Percentiles rank a stretch among this genome's conserved stretches.
Evolutionary conservation across 768 basidiomycete species (phyloP).

Genomic region (Mycena alexandri): DNA sequence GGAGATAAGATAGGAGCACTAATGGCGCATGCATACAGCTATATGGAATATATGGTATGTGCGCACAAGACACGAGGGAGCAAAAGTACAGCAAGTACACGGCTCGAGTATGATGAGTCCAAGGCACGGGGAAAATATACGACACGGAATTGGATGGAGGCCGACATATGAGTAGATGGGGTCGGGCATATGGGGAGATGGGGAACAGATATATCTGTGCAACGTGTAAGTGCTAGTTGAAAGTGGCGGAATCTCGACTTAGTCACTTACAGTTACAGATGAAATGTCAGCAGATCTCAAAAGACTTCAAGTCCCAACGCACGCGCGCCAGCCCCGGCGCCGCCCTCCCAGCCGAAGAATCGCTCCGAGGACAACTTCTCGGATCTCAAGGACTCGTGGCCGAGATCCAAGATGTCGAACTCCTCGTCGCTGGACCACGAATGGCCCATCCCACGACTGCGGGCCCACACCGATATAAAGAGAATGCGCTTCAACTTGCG

Average conservation of each 20-base stretch:
- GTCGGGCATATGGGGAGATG: background rate
- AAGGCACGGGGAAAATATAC: slow-evolving; percentile 1
- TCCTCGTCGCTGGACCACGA: slow-evolving; percentile 66
- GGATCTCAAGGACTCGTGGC: slow-evolving; percentile 48
- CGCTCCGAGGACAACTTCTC: slow-evolving; percentile 63
- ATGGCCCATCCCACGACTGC: slow-evolving; percentile 69
- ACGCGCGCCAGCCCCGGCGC: slow-evolving; percentile 83
- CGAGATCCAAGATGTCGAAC: slow-evolving; percentile 33
- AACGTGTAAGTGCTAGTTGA: background rate
- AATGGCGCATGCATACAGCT: slow-evolving; percentile 27
- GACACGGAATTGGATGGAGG: background rate
- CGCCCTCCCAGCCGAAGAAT: slow-evolving; percentile 86
- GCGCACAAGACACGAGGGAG: slow-evolving; percentile 15
- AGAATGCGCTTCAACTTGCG: slow-evolving; percentile 92
- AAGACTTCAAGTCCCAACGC: slow-evolving; percentile 71
- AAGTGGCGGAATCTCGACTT: background rate
- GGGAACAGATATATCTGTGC: slow-evolving; percentile 8
- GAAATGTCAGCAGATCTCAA: slow-evolving; percentile 21
- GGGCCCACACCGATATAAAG: slow-evolving; percentile 93
- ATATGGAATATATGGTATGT: slow-evolving; percentile 29
- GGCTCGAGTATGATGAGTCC: slow-evolving; percentile 22
- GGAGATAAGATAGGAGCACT: slow-evolving; percentile 24
- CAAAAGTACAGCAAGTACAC: slow-evolving; percentile 13
- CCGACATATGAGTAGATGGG: slow-evolving; percentile 4
- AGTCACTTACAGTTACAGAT: slow-evolving; percentile 24